phyloP scores from a whole-genome alignment of 306 rosid genomes.

The Alnus rubra region DNA sequence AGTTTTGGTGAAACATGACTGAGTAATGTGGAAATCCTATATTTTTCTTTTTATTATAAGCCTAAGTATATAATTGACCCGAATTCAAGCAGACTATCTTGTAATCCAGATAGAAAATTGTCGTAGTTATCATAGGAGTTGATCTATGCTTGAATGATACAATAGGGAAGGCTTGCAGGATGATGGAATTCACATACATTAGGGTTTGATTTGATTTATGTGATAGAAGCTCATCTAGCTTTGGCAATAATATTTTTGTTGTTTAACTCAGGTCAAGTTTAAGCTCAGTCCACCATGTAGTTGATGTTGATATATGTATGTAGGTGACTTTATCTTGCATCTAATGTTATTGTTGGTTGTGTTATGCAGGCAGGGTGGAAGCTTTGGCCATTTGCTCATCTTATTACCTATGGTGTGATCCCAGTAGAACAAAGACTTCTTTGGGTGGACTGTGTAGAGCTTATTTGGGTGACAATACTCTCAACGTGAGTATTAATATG shows the following conservation, averaged over 20 bases:
- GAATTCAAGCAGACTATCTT: not conserved
- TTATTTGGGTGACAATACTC: slow-evolving; percentile 95
- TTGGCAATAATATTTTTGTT: not conserved
- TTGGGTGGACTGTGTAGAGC: slow-evolving; percentile 94
- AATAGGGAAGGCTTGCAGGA: not conserved
- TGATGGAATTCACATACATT: not conserved
- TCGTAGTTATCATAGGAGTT: not conserved
- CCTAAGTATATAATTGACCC: not conserved
- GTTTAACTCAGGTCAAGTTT: not conserved
- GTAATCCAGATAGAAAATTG: not conserved
- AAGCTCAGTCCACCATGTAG: not conserved
- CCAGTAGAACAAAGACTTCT: slow-evolving; percentile 95
- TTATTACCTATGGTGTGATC: slow-evolving; percentile 85
- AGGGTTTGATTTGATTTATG: not conserved
- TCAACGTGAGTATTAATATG: slow-evolving; percentile 67
- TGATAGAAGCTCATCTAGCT: not conserved
- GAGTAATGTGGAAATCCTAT: not conserved
- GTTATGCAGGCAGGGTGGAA: slow-evolving; percentile 93
- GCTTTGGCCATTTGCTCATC: slow-evolving; percentile 99
- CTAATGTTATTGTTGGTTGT: slow-evolving; percentile 26
- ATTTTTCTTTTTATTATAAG: not conserved
- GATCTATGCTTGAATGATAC: not conserved
- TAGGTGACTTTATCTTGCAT: slow-evolving; percentile 23
- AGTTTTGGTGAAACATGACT: not conserved
- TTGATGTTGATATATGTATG: not conserved